Evolutionary conservation across 768 basidiomycete genomes (phyloP), one percentile per base, ranked within the genome.

Genomic region (Pleurotus djamor): DNA sequence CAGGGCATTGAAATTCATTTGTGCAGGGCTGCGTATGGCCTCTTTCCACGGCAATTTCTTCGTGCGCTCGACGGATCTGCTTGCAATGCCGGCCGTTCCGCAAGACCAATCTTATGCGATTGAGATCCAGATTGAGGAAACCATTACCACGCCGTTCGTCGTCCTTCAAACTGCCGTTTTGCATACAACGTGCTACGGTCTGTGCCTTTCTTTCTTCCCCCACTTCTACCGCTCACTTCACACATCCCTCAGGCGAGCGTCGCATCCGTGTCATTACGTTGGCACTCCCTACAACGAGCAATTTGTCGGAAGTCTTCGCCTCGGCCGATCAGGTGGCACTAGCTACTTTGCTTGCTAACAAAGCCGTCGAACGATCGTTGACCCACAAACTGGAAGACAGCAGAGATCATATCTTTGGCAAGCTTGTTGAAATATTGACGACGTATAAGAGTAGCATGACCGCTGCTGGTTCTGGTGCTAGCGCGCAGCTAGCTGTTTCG

Each of bases 41-140:
- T 92, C 93, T 0, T 98, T 96, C 91, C 94, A 98, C 66, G 96
- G 96, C 61, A 98, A 98, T 78, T 97, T 98, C 80, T 98, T 98
- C 69, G 94, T 97, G 59, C 89, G 96, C 55, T 97, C 95, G 21
- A 98, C 96, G 17, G 96, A 98, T 74, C 83, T 98, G 4, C 83
- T 98, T 37, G 94, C 96, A 3, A 91, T 98, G 83, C 95, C 96
- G 2, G 89, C 94, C 6, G 96, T 98, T n/a, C 94, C 96, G 13
- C 87, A 91, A 66, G 95, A 98, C 67, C 92, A 97, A 71, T 94
- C 92, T 14, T 98, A 98, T 71, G 89, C 90, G 9, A 96, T 98
- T 67, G 96, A 98, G 71, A 80, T 98, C 9, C 91, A 96, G 70
- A 92, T 98, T 62, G 96, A 98, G 71, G 96, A 98, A 71, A 90